Base-by-base conservation (phyloP, 2,329 filamentous ascomycete genomes). In the Clarireedia homoeocarpa region DNA sequence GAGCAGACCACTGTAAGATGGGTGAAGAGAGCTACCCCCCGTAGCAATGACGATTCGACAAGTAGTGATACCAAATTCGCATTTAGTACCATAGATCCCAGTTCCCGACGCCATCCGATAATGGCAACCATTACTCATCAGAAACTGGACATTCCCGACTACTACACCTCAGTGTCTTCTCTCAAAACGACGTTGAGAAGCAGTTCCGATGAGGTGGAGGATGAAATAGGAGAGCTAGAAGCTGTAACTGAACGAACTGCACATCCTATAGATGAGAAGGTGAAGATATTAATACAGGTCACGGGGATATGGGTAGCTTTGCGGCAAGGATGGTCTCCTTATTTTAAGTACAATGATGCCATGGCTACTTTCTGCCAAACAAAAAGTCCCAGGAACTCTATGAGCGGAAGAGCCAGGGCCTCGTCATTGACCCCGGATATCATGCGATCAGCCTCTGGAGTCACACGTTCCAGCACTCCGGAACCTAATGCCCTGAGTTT, bases 41-140 rank as follows among this genome's bases (percentile, higher is more conserved):
- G 71, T 59, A 61, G 59, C 61, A 62, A 53, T 47, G 44, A 58
- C 12, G 62, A 66, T 40, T 42, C 26, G 7, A 38, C 56, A 63
- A 51, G 61, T 62, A 48, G 62, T 42, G 79, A 81, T 48, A 73
- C 71, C 56, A 83, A 82, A 66, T 91, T 85, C 73, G 89, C 83
- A 7, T 92, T 92, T 68, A 90, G 86, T 72, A 82, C 89, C 59
- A 84, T 92, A 64, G 82, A 87, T 62, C 81, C 86, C 0, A 78
- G 79, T 48, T 81, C 80, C 7, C 77, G 86, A 36, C 81, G 85
- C 12, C 88, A 92, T 66, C 88, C 89, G 4, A 81, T 91, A 65
- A 79, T 91, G 71, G 88, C 86, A 0, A 82, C 78, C 2, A 75
- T 92, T 46, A 84, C 80, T 3, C 77, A 77, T 12, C 75, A 77